Conservation (phyloP, 495 filamentous ascomycete species). For the Corynascus novoguineensis region DNA sequence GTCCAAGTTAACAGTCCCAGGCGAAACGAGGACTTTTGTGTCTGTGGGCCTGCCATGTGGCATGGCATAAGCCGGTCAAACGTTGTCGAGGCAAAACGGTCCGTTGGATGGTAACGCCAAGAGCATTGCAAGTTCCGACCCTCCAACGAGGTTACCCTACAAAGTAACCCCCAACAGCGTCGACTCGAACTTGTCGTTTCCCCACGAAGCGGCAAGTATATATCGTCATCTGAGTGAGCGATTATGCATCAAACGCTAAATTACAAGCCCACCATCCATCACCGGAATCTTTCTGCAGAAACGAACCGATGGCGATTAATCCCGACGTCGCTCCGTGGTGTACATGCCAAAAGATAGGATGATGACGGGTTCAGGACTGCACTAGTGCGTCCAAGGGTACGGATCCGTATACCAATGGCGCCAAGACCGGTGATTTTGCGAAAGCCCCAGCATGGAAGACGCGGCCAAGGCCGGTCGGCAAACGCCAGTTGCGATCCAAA, state of each 20-base stretch:
- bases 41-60: conserved; percentile 26
- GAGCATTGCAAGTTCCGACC: neutral
- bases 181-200: neutral
- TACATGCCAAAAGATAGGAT: neutral
- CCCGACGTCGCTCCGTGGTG: neutral
- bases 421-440: neutral
- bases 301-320: neutral
- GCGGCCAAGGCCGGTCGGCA: neutral
- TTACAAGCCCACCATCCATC: neutral
- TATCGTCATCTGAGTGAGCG: conserved; percentile 2
- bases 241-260: neutral
- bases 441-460: neutral
- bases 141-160: neutral
- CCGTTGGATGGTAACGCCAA: neutral
- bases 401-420: neutral
- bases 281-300: neutral
- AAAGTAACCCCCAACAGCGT: neutral
- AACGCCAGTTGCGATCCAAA: neutral
- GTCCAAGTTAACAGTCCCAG: conserved; percentile 7
- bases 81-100: neutral
- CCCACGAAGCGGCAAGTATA: neutral
- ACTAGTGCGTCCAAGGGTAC: too few species aligned
- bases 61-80: conserved; percentile 18
- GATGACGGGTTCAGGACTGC: too few species aligned
- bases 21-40: neutral